Evolutionary conservation across 495 filamentous ascomycete species (phyloP).

Genomic region (Rhypophila decipiens): DNA sequence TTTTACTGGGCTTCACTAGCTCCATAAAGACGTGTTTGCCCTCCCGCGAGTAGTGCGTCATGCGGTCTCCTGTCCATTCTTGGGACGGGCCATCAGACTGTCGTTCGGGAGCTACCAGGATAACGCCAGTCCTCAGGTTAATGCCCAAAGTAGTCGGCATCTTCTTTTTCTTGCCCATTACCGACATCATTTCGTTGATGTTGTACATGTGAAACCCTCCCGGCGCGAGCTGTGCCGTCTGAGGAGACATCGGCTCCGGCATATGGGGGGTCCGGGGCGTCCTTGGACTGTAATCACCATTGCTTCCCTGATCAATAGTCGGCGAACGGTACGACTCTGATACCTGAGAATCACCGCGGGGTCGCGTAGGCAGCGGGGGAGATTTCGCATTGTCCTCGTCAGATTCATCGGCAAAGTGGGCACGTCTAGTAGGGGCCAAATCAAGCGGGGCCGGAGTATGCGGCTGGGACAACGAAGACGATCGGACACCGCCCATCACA

Average conservation of each 20-base stretch:
- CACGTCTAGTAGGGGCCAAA: conserved; percentile 13
- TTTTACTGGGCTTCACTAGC: conserved; percentile 82
- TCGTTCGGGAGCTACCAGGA: conserved; percentile 87
- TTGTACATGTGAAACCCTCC: conserved; percentile 90
- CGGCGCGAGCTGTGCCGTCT: conserved; percentile 44
- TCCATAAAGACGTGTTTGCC: conserved; percentile 98
- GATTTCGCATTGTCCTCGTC: conserved; percentile 29
- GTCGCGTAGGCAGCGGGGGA: conserved; percentile 60
- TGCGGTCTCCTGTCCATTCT: conserved; percentile 89
- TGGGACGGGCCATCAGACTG: conserved; percentile 69
- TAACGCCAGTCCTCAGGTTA: conserved; percentile 75
- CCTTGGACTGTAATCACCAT: conserved; percentile 19
- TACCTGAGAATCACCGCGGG: conserved; percentile 53
- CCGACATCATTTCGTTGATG: conserved; percentile 91
- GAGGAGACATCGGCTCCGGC: conserved; percentile 8
- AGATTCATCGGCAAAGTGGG: conserved; percentile 22
- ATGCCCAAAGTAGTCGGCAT: conserved; percentile 91
- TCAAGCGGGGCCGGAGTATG: conserved; percentile 16
- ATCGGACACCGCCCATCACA: conserved; percentile 58
- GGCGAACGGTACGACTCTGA: conserved; percentile 44
- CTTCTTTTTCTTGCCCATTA: conserved; percentile 95
- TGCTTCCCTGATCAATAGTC: conserved; percentile 10
- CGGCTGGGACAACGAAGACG: conserved; percentile 14
- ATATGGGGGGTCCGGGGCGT: conserved; percentile 17
- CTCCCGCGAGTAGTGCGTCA: conserved; percentile 93